phyloP scores from a whole-genome alignment of 2,329 filamentous ascomycete species.

The Arthroderma sp. region DNA sequence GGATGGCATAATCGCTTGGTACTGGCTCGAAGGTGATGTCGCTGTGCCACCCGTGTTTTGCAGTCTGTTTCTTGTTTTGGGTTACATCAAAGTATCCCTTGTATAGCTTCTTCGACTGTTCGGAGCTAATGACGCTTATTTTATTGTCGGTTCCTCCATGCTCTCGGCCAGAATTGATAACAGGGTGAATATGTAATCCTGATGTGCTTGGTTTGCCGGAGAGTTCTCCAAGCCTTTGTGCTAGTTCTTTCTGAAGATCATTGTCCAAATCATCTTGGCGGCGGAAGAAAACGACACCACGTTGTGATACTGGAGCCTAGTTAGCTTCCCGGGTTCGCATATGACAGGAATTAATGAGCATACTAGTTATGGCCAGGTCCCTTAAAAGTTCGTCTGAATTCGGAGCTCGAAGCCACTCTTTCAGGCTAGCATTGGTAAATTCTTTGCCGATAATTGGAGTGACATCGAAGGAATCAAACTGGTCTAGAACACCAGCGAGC shows the following conservation, averaged over 20 bases:
- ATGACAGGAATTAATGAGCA: not conserved
- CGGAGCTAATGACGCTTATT: slow-evolving; percentile 37
- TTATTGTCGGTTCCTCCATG: slow-evolving; percentile 36
- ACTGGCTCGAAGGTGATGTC: slow-evolving; percentile 38
- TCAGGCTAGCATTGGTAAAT: slow-evolving; percentile 30
- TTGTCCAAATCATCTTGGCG: slow-evolving; percentile 37
- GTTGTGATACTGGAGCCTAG: slow-evolving; percentile 32
- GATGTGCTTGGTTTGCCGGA: slow-evolving; percentile 36
- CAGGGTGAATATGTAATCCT: slow-evolving; percentile 34
- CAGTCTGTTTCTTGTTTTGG: slow-evolving; percentile 16
- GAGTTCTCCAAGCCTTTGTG: slow-evolving; percentile 36
- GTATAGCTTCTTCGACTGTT: slow-evolving; percentile 28
- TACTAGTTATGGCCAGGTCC: slow-evolving; percentile 25
- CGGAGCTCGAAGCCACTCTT: slow-evolving; percentile 35
- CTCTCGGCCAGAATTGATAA: slow-evolving; percentile 37
- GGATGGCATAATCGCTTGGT: slow-evolving; percentile 36
- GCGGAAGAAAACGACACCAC: slow-evolving; percentile 43
- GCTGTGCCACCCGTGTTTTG: slow-evolving; percentile 31
- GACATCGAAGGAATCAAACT: slow-evolving; percentile 35
- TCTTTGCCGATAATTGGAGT: slow-evolving; percentile 41
- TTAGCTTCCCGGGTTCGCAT: not conserved
- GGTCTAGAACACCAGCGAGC: slow-evolving; percentile 28
- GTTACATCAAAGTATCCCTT: slow-evolving; percentile 17
- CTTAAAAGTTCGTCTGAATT: slow-evolving; percentile 24
- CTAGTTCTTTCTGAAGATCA: slow-evolving; percentile 40